These are phyloP conservation scores for Trichosporon coremiiforme DNA, from an alignment of 1,284 basidiomycete genomes.

Conservation along the genomic window DNA sequence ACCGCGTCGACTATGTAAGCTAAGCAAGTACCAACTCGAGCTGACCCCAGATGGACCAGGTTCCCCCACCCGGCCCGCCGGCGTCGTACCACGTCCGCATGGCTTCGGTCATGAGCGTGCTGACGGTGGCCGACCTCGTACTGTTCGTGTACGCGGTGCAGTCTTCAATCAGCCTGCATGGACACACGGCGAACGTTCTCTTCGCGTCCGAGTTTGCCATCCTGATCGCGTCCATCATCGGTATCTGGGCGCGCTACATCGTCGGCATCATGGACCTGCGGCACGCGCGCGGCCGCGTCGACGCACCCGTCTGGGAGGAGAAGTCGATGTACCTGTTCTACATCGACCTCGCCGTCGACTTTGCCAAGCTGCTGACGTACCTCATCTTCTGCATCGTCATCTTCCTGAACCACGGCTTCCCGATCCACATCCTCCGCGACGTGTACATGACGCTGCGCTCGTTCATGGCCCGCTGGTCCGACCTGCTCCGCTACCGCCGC, in stretches of 20 bases:
- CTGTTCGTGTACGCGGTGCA: conserved; percentile 47
- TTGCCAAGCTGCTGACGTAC: conserved; percentile 89
- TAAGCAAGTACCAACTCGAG: background rate
- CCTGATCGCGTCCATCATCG: conserved; percentile 71
- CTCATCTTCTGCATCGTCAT: conserved; percentile 90
- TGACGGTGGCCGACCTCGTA: conserved; percentile 45
- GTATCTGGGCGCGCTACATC: conserved; percentile 82
- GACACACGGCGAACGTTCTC: conserved; percentile 80
- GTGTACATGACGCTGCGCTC: conserved; percentile 93
- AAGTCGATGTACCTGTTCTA: conserved; percentile 98
- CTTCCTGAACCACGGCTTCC: conserved; percentile 90
- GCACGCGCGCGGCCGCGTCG: conserved; percentile 77
- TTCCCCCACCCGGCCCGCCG: conserved; percentile 80
- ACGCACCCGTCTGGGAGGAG: conserved; percentile 91
- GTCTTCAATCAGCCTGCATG: conserved; percentile 53
- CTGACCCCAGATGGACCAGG: conserved; percentile 84
- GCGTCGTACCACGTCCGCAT: conserved; percentile 82
- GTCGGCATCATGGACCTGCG: conserved; percentile 80
- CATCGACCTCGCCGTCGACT: conserved; percentile 90
- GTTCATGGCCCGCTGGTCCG: conserved; percentile 81
- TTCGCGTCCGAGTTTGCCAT: conserved; percentile 97
- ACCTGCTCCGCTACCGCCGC: conserved; percentile 85
- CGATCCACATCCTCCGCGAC: conserved; percentile 93
- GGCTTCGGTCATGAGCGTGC: conserved; percentile 57
- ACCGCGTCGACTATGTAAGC: conserved; percentile 92